Conservation (phyloP, 805 yeast species). For the Saccharomycopsis selenospora region DNA sequence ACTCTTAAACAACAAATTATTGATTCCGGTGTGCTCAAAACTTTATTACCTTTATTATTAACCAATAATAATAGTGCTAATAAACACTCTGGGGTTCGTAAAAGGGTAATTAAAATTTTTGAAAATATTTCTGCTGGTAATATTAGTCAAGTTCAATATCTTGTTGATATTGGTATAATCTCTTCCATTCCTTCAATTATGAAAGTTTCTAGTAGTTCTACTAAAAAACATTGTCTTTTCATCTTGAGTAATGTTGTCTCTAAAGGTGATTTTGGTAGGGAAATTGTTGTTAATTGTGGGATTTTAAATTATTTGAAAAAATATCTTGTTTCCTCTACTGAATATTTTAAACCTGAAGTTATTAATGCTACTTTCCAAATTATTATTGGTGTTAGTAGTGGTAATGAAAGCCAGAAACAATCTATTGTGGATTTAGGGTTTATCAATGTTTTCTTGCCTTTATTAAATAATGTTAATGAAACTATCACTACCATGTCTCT, state of each 20-base stretch:
- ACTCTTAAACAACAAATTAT: constrained; percentile 14
- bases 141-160: constrained; percentile 12
- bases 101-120: constrained; percentile 17
- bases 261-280: constrained; percentile 14
- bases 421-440: constrained; percentile 19
- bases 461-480: constrained; percentile 20
- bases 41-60: constrained; percentile 10
- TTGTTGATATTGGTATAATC: constrained; percentile 18
- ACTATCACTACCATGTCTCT: constrained; percentile 21
- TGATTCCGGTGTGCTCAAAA: constrained; percentile 18
- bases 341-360: constrained; percentile 20
- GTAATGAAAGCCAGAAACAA: constrained; percentile 19
- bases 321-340: constrained; percentile 19
- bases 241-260: constrained; percentile 18
- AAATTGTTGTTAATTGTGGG: constrained; percentile 19
- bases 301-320: constrained; percentile 18
- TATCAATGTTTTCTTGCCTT: constrained; percentile 19
- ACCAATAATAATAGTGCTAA: background rate
- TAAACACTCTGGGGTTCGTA: constrained; percentile 5
- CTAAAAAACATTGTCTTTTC: constrained; percentile 19
- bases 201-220: constrained; percentile 16
- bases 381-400: constrained; percentile 19
- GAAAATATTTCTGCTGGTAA: constrained; percentile 14
- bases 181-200: constrained; percentile 17
- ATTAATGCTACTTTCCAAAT: constrained; percentile 20